phyloP scores from a whole-genome alignment of 352 stramenopile species.

The Phytophthora gonapodyides region DNA sequence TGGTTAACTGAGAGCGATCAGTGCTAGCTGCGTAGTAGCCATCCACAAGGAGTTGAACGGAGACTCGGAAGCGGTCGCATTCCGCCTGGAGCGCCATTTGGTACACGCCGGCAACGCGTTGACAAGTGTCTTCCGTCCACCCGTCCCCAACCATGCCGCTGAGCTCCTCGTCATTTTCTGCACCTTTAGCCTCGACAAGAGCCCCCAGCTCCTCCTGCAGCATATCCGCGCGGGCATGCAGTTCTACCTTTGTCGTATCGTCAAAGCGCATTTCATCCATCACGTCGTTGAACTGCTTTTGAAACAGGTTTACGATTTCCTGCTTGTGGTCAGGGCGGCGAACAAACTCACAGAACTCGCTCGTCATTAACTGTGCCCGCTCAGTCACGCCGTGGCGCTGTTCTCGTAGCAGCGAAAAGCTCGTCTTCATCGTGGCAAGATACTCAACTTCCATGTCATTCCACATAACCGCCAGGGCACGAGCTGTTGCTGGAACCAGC shows the following conservation, averaged over 20 bases:
- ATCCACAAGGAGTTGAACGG: constrained; percentile 61
- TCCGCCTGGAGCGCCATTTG: constrained; percentile 69
- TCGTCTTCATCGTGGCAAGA: constrained; percentile 46
- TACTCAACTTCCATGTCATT: constrained; percentile 65
- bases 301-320: constrained; percentile 63
- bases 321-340: constrained; percentile 74
- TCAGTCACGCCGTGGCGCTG: constrained; percentile 40
- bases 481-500: constrained; percentile 39
- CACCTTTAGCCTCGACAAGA: constrained; percentile 48
- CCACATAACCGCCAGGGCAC: constrained; percentile 51
- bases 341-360: constrained; percentile 62
- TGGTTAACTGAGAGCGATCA: constrained; percentile 33
- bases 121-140: constrained; percentile 64
- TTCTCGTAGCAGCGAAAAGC: constrained; percentile 43
- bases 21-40: constrained; percentile 54
- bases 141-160: constrained; percentile 45
- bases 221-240: constrained; percentile 76
- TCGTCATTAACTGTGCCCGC: constrained; percentile 37
- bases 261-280: constrained; percentile 87
- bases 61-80: constrained; percentile 71
- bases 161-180: constrained; percentile 56
- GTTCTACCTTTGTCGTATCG: constrained; percentile 73
- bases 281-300: constrained; percentile 78
- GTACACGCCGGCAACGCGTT: constrained; percentile 47
- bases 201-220: constrained; percentile 65